Percentiles rank a stretch among this genome's conserved stretches.
These are phyloP conservation scores for Trichoderma oligosporum DNA, from an alignment of 2,329 filamentous ascomycete species.

Conservation along the genomic window DNA sequence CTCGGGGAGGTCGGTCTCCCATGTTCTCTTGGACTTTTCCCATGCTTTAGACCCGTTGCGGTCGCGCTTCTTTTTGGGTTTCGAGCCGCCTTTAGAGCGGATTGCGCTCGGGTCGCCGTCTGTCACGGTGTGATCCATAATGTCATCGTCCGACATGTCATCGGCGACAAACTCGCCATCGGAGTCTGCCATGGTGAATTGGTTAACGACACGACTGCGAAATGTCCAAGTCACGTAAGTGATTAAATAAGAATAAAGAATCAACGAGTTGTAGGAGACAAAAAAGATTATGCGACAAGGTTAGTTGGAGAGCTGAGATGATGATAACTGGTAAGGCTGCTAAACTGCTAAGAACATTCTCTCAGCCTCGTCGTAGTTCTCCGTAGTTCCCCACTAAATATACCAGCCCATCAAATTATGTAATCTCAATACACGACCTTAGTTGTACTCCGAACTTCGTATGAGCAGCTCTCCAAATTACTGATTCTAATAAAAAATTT, in stretches of 20 bases:
- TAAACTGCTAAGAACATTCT: slow-evolving; percentile 1
- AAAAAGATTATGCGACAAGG: background rate
- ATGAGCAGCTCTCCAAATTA: background rate
- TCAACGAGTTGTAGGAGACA: background rate
- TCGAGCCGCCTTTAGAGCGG: slow-evolving; percentile 29
- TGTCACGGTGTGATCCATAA: slow-evolving; percentile 47
- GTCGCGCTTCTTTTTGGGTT: slow-evolving; percentile 34
- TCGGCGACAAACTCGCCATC: slow-evolving; percentile 66
- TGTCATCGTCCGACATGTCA: slow-evolving; percentile 62
- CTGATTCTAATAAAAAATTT: no score
- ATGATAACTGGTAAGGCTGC: slow-evolving; percentile 15
- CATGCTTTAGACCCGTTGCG: slow-evolving; percentile 53
- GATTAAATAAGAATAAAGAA: background rate
- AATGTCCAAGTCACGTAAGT: background rate
- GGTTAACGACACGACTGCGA: background rate
- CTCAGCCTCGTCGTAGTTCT: slow-evolving; percentile 20
- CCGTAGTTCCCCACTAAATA: slow-evolving; percentile 9
- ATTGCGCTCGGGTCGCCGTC: slow-evolving; percentile 32
- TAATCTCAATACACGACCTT: background rate
- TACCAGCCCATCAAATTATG: background rate
- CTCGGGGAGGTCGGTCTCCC: slow-evolving; percentile 64
- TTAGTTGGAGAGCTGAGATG: background rate
- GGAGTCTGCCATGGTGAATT: slow-evolving; percentile 61
- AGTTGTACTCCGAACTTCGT: no score
- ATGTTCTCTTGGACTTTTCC: slow-evolving; percentile 64